phyloP scores from a whole-genome alignment of 768 basidiomycete genomes.

The Boletus rufocinnamomeus region DNA sequence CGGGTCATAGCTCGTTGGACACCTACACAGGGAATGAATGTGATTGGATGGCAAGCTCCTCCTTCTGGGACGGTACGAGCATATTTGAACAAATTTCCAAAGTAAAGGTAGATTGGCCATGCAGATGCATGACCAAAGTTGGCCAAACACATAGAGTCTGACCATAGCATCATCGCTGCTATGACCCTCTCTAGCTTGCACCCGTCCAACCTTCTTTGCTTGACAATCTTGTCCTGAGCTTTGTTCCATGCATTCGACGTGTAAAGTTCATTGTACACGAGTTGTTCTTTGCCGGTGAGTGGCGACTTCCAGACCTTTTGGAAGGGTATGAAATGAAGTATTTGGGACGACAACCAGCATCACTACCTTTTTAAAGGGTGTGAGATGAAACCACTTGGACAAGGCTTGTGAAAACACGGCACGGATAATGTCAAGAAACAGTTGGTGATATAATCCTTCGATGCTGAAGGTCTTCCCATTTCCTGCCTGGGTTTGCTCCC shows the following conservation, averaged over 20 bases:
- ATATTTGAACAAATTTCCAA: conserved; percentile 29
- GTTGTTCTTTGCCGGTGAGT: neutral
- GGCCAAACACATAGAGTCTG: conserved; percentile 11
- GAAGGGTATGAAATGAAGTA: neutral
- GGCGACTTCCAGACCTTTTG: neutral
- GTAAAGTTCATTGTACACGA: neutral
- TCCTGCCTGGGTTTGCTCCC: neutral
- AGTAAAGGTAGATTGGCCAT: no score
- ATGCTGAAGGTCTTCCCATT: conserved; percentile 26
- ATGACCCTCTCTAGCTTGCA: conserved; percentile 12
- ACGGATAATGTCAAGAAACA: conserved; percentile 16
- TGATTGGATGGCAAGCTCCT: conserved; percentile 23
- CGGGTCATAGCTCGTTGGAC: neutral
- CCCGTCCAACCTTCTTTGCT: neutral
- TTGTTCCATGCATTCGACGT: neutral
- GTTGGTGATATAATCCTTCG: conserved; percentile 30
- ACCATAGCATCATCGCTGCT: conserved; percentile 22
- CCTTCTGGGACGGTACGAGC: conserved; percentile 1
- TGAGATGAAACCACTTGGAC: conserved; percentile 23
- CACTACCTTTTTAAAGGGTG: conserved; percentile 25
- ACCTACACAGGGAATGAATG: conserved; percentile 23
- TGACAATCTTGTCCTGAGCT: neutral
- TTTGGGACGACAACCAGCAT: neutral
- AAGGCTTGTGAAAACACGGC: conserved; percentile 9
- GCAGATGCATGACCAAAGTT: conserved; percentile 17